Conservation (phyloP, 306 rosid genomes). For the Lathyrus tuberosus region DNA sequence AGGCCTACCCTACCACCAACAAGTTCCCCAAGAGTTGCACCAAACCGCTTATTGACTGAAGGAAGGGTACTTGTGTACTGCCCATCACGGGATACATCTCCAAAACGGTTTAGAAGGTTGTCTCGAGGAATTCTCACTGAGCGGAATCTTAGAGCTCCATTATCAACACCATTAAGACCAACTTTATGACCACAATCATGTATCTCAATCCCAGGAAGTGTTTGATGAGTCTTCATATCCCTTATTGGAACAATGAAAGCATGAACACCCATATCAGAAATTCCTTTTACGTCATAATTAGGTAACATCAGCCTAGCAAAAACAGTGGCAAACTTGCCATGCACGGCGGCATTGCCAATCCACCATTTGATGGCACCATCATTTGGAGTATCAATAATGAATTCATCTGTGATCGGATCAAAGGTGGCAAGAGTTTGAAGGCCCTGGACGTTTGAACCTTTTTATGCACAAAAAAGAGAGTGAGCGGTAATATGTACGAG, state of each 20-base stretch:
- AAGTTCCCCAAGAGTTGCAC: constrained; percentile 92
- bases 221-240: constrained; percentile 81
- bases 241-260: constrained; percentile 95
- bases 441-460: constrained; percentile 98
- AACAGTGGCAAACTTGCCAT: constrained; percentile 92
- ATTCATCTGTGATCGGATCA: constrained; percentile 83
- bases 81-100: constrained; percentile 94
- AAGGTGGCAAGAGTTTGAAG: constrained; percentile 86
- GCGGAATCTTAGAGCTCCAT: constrained; percentile 86
- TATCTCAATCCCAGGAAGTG: constrained; percentile 94
- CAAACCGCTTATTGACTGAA: constrained; percentile 81
- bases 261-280: constrained; percentile 95
- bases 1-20: constrained; percentile 98
- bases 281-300: constrained; percentile 60
- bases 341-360: constrained; percentile 99
- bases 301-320: constrained; percentile 85
- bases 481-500: not conserved
- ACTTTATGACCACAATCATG: constrained; percentile 96
- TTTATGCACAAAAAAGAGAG: constrained; percentile 36
- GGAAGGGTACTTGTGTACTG: constrained; percentile 84
- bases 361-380: constrained; percentile 99
- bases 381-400: constrained; percentile 81
- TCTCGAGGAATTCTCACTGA: constrained; percentile 95
- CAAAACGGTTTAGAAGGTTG: constrained; percentile 90
- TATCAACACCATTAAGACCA: constrained; percentile 95